phyloP scores from a whole-genome alignment of 2,329 filamentous ascomycete genomes.

The Fusarium acutatum region DNA sequence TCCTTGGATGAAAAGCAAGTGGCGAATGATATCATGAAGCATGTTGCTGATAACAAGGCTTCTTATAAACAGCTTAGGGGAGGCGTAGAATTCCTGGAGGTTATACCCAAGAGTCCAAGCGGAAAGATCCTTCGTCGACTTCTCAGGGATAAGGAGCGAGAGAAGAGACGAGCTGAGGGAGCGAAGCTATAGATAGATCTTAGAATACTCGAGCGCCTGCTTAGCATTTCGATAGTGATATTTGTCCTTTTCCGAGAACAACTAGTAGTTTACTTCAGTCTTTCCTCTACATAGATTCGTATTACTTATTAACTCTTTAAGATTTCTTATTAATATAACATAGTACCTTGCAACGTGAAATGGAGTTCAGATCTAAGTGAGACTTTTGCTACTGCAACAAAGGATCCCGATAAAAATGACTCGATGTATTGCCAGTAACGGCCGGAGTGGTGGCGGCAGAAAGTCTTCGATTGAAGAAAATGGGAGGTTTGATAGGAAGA shows the following conservation, averaged over 20 bases:
- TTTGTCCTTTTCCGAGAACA: rapidly evolving
- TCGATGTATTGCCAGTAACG: no score
- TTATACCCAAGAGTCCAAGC: constrained; percentile 67
- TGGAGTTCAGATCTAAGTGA: no score
- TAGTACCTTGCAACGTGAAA: no score
- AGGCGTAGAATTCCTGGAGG: constrained; percentile 59
- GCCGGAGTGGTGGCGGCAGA: no score
- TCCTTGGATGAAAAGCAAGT: constrained; percentile 59
- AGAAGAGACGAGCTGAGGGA: background rate
- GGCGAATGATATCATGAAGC: constrained; percentile 60
- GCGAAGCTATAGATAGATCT: background rate
- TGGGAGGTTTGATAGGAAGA: no score
- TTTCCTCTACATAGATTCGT: no score
- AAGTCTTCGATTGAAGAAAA: no score
- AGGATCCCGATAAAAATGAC: no score
- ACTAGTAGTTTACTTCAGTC: background rate
- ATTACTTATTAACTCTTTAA: no score
- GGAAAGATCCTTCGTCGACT: constrained; percentile 58
- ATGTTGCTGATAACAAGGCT: constrained; percentile 73
- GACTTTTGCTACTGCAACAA: no score
- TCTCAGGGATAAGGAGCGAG: background rate
- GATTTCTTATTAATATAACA: no score
- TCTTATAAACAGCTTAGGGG: constrained; percentile 60
- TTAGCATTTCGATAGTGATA: background rate
- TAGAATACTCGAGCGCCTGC: background rate